Percentiles rank a stretch among this genome's conserved stretches.
Conservation (phyloP, 2,329 filamentous ascomycete species). For the Aspergillus glaucus region DNA sequence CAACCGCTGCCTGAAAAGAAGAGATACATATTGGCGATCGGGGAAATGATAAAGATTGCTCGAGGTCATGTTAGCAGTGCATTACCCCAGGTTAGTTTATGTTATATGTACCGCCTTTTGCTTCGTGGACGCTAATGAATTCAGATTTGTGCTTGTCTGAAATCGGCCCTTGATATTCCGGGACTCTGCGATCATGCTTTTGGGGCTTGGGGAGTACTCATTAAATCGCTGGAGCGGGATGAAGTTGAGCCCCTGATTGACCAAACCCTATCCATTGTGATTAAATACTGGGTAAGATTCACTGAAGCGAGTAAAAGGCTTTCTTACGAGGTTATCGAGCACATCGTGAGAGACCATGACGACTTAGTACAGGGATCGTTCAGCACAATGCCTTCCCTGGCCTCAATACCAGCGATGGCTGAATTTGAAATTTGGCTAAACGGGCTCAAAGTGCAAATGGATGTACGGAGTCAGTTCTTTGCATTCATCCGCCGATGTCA, state of each 20-base stretch:
- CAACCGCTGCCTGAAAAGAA: slow-evolving; percentile 62
- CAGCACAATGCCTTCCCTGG: slow-evolving; percentile 70
- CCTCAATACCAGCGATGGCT: slow-evolving; percentile 61
- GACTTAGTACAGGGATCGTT: slow-evolving; percentile 60
- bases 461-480: slow-evolving; percentile 59
- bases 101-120: not conserved
- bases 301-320: slow-evolving; percentile 53
- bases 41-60: slow-evolving; percentile 77
- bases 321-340: slow-evolving; percentile 58
- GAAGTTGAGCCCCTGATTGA: slow-evolving; percentile 77
- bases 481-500: slow-evolving; percentile 67
- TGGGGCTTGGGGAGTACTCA: slow-evolving; percentile 74
- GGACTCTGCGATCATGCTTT: slow-evolving; percentile 75
- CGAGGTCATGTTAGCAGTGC: slow-evolving; percentile 68
- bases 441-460: slow-evolving; percentile 58
- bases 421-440: slow-evolving; percentile 62
- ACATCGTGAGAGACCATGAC: slow-evolving; percentile 59
- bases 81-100: slow-evolving; percentile 73
- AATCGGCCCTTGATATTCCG: slow-evolving; percentile 70
- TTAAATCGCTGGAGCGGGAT: slow-evolving; percentile 66
- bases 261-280: slow-evolving; percentile 82
- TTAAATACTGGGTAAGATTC: slow-evolving; percentile 69
- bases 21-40: slow-evolving; percentile 73
- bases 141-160: slow-evolving; percentile 83
- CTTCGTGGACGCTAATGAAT: slow-evolving; percentile 5